Evolutionary conservation across 768 basidiomycete species (phyloP), one percentile per base, ranked within the genome.

Genomic region (Russula compacta): DNA sequence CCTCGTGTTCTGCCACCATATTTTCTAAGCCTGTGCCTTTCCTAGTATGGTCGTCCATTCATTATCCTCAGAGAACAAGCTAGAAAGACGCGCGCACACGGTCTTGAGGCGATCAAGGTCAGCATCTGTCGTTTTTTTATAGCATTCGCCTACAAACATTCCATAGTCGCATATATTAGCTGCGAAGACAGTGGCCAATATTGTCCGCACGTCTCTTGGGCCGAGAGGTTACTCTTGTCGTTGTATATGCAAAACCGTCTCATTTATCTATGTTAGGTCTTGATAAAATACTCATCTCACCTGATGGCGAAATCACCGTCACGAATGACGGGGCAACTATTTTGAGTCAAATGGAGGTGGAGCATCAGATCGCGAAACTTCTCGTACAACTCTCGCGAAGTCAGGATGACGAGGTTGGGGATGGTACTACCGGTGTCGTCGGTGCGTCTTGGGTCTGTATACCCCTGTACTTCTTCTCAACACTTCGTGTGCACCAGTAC

Each of bases 311-410:
- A 69, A 98, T 99, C 69, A 98, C 95, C 36, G 95, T 98, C 40
- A 98, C 97, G 14, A 99, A 99, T 75, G 97, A 99, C 74, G 97
- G 97, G 53, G 97, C 97, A 6, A 99, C 97, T 24, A 99, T 99
- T 67, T 79, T 99, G 59, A 84, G 93, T 24, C 95, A 98, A 78
- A 98, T 99, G 94, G 92, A 97, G 73, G 95, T 98, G 54, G 95
- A 98, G 70, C 95, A 99, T 72, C 95, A 95, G 77, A 95, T 99
- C 70, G 97, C 97, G 61, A 99, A 97, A 75, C 82, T 99, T 48
- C 82, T 99, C 38, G 97, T 99, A 2, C 90, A 98, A 70, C 79
- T 98, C 44, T 95, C 92, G 17, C 95, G 95, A 78, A 93, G 90
- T 72, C 97, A 99, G 77, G 97, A 99, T 73, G 97, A 99, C 73